Evolutionary conservation across 306 rosid species (phyloP), one percentile per base, ranked within the genome.

Genomic region (Vigna unguiculata): DNA sequence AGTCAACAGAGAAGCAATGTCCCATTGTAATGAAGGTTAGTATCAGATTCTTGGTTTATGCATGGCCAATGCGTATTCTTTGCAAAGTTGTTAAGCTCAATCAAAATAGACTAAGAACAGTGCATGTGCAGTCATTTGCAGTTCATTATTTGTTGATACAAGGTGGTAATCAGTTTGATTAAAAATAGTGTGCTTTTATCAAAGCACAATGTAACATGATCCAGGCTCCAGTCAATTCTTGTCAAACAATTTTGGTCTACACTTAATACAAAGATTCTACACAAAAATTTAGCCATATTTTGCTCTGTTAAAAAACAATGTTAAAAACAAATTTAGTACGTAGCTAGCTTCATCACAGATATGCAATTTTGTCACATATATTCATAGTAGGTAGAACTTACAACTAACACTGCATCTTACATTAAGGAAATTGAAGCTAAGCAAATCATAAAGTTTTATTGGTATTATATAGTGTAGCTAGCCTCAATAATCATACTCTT

Each of bases 1-100:
- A 81, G 72, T 62, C 88, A n/a, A 41, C 84, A 36, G 87, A 83
- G 77, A 90, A 88, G 83, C 88, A 87, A 84, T 88, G 92, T 78
- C 91, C 80, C 64, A 90, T 86, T 58, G 86, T 85, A 46, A 87
- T 82, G 85, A 86, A 5, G 97, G 98, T 94, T 47, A 80, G 95
- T 85, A 22, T 78, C 61, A 15, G 58, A 28, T 59, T 67, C 79
- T 77, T 21, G 14, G 60, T 36, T 24, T 70, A 40, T 76, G 69
- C 54, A 12, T 57, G 34, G 24, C 36, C 43, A 30, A 41, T 77
- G 68, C 12, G 71, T 80, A 32, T 55, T 75, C 28, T 54, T 64
- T 72, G 71, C 10, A 20, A 60, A 16, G 38, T 54, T 53, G 40
- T 75, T 40, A 38, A 48, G 54, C 32, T 40, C 25, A 22, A 62